Conservation (phyloP, 1,139 yeast species). For the Candida anutae region DNA sequence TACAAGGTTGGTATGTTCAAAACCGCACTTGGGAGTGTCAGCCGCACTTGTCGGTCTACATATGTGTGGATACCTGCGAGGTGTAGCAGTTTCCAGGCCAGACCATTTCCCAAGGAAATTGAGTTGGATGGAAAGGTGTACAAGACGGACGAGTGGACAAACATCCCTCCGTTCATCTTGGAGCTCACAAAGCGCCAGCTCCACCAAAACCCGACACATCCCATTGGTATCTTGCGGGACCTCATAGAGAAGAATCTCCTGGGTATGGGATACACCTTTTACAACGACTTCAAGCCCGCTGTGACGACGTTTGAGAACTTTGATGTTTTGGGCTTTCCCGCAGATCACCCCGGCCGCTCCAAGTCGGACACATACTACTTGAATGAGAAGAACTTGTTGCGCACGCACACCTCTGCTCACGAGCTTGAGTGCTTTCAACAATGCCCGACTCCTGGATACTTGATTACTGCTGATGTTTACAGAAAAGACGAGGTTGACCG, state of each 20-base stretch:
- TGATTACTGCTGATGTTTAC: slow-evolving; percentile 93
- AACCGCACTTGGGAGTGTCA: too few species aligned
- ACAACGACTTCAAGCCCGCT: slow-evolving; percentile 74
- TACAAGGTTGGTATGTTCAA: too few species aligned
- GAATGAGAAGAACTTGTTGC: slow-evolving; percentile 58
- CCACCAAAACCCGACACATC: slow-evolving; percentile 71
- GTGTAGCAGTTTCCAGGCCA: not conserved
- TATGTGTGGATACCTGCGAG: not conserved
- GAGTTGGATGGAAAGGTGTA: slow-evolving; percentile 46
- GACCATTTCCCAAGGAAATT: slow-evolving; percentile 21
- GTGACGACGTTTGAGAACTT: slow-evolving; percentile 81
- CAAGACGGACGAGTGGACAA: slow-evolving; percentile 73
- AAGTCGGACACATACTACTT: slow-evolving; percentile 89
- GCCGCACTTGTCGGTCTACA: not conserved
- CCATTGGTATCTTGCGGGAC: slow-evolving; percentile 77
- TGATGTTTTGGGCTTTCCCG: slow-evolving; percentile 85
- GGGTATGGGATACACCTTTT: slow-evolving; percentile 69
- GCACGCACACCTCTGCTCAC: slow-evolving; percentile 97
- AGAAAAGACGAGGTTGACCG: slow-evolving; percentile 92
- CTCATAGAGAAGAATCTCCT: slow-evolving; percentile 63
- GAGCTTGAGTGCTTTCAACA: slow-evolving; percentile 73
- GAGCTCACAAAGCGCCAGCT: slow-evolving; percentile 64
- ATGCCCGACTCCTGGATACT: slow-evolving; percentile 74
- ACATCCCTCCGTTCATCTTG: slow-evolving; percentile 70
- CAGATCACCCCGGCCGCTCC: slow-evolving; percentile 89